Percentiles rank a stretch among this genome's conserved stretches.
Conservation (phyloP, 1,284 basidiomycete species). For the Boletellus deceptivus region DNA sequence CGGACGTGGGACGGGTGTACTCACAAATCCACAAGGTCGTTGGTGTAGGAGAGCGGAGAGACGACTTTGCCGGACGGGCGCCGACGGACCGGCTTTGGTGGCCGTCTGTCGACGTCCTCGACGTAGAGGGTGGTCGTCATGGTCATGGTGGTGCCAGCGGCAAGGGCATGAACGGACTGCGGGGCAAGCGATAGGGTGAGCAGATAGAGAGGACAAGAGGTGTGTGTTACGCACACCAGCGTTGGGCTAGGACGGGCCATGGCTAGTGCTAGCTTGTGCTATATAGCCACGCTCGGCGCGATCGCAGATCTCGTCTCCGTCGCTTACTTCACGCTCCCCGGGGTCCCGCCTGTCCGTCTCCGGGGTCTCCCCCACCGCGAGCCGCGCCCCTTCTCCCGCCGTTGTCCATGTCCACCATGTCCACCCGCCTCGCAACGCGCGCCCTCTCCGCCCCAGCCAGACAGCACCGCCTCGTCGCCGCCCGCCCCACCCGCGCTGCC, state of each 20-base stretch:
- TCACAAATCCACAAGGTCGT: constrained; percentile 53
- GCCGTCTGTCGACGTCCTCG: constrained; percentile 47
- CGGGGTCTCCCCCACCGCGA: constrained; percentile 21
- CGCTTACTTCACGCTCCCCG: constrained; percentile 15
- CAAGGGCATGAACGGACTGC: constrained; percentile 23
- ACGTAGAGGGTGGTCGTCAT: constrained; percentile 32
- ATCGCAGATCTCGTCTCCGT: constrained; percentile 14
- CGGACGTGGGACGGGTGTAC: constrained; percentile 21
- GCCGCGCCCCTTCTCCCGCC: too few relatives aligned
- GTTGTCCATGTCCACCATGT: not conserved
- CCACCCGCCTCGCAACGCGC: constrained; percentile 17
- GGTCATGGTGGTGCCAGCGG: constrained; percentile 25
- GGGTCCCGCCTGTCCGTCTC: constrained; percentile 16
- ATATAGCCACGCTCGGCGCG: constrained; percentile 15
- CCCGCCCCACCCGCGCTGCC: constrained; percentile 16
- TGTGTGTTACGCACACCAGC: constrained; percentile 17
- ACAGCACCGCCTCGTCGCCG: constrained; percentile 1
- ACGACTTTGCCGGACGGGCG: constrained; percentile 47
- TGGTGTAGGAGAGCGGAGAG: constrained; percentile 53
- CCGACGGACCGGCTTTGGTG: constrained; percentile 41
- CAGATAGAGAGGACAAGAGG: constrained; percentile 1
- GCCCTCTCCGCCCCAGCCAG: constrained; percentile 6
- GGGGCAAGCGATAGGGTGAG: constrained; percentile 1
- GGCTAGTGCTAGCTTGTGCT: constrained; percentile 4
- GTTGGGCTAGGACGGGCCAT: constrained; percentile 1